These are phyloP conservation scores for Daldinia sp. DNA, from an alignment of 2,329 filamentous ascomycete species.

Conservation along the genomic window DNA sequence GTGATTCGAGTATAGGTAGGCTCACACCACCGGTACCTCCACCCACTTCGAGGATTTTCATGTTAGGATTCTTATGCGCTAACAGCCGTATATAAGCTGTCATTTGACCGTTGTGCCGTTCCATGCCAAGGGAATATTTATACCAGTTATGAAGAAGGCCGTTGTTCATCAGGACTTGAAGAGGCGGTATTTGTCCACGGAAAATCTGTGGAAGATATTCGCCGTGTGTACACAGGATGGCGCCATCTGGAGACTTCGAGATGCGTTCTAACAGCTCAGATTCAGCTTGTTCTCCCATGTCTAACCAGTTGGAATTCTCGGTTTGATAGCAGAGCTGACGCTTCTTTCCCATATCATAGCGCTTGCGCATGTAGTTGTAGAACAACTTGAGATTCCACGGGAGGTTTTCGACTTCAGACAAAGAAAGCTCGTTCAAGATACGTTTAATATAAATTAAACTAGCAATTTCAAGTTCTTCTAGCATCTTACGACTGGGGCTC, in stretches of 20 bases:
- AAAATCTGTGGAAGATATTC: neutral
- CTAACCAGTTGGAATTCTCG: neutral
- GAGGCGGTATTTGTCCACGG: neutral
- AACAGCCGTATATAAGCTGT: neutral
- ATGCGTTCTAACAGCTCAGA: neutral
- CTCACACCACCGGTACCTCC: neutral
- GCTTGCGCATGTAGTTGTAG: neutral
- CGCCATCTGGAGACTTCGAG: neutral
- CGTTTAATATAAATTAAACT: conserved; percentile 2
- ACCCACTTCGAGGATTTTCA: neutral
- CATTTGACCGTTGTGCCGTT: neutral
- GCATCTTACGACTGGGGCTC: neutral
- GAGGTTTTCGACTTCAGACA: neutral
- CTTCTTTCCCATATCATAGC: neutral
- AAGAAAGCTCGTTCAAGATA: neutral
- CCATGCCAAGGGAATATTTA: neutral
- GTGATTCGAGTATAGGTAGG: neutral
- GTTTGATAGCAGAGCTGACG: neutral
- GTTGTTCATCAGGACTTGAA: neutral
- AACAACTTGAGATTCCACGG: neutral
- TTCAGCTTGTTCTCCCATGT: neutral
- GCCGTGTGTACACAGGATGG: neutral
- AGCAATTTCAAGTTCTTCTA: conserved; percentile 1
- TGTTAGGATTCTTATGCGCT: conserved; percentile 4
- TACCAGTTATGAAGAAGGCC: neutral